phyloP scores from a whole-genome alignment of 768 basidiomycete genomes.

The Boletus eberwhitei region DNA sequence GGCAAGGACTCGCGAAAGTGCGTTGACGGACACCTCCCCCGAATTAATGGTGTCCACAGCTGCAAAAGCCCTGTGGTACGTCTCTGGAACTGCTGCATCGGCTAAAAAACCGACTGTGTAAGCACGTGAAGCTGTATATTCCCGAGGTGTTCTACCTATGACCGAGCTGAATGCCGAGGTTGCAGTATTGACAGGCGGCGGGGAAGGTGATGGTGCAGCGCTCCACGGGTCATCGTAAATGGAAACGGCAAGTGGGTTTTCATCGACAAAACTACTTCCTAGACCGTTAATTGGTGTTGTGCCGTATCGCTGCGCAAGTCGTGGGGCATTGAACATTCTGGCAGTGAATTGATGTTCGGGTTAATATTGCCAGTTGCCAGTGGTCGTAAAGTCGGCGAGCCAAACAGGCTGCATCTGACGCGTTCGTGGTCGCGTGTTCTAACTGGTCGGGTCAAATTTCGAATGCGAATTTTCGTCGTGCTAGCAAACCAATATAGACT shows the following conservation, averaged over 20 bases:
- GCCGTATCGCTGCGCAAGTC: constrained; percentile 67
- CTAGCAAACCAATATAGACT: constrained; percentile 19
- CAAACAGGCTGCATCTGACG: constrained; percentile 10
- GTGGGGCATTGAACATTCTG: constrained; percentile 82
- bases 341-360: constrained; percentile 6
- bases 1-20: constrained; percentile 73
- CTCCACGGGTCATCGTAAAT: constrained; percentile 86
- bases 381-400: constrained; percentile 2
- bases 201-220: constrained; percentile 65
- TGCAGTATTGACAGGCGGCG: constrained; percentile 53
- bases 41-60: constrained; percentile 66
- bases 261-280: constrained; percentile 71
- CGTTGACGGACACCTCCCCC: constrained; percentile 80
- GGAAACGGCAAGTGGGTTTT: constrained; percentile 70
- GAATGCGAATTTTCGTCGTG: not conserved
- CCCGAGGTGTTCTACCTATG: constrained; percentile 45
- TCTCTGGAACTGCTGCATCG: constrained; percentile 74
- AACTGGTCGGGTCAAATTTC: not conserved
- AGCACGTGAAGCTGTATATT: not conserved
- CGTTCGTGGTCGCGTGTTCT: constrained; percentile 6
- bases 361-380: constrained; percentile 3
- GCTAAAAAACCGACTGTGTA: constrained; percentile 39
- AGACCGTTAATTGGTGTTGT: constrained; percentile 54
- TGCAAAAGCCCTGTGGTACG: constrained; percentile 72
- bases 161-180: constrained; percentile 62